Evolutionary conservation across 495 filamentous ascomycete species (phyloP).

Genomic region (Podospora tetraspora): DNA sequence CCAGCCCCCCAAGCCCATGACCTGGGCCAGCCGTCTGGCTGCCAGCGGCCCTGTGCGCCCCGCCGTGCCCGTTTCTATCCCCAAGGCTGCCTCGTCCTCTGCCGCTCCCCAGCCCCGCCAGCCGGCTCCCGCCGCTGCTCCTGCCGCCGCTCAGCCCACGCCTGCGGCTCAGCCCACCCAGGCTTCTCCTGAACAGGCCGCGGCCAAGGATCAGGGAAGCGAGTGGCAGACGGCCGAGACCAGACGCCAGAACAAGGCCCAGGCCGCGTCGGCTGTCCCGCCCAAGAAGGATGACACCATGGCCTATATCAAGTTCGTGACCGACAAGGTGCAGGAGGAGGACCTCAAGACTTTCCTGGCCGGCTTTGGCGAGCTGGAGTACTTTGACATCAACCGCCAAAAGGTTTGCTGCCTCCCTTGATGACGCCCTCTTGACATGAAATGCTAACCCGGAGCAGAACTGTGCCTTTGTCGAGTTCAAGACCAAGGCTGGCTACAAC

Average conservation of each 20-base stretch:
- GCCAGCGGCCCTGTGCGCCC: slow-evolving; percentile 40
- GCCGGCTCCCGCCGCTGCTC: slow-evolving; percentile 24
- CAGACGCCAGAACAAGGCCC: slow-evolving; percentile 68
- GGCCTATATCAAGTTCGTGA: slow-evolving; percentile 92
- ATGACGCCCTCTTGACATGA: neutral
- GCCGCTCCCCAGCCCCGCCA: slow-evolving; percentile 30
- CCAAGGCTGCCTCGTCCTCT: slow-evolving; percentile 42
- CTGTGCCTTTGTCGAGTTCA: slow-evolving; percentile 94
- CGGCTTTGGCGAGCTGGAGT: slow-evolving; percentile 71
- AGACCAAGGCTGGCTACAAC: slow-evolving; percentile 67
- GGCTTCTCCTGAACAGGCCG: slow-evolving; percentile 24
- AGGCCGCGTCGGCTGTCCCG: slow-evolving; percentile 44
- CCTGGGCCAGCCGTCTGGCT: slow-evolving; percentile 78
- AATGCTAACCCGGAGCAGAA: slow-evolving; percentile 54
- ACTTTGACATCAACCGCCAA: slow-evolving; percentile 80
- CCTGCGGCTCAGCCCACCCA: slow-evolving; percentile 29
- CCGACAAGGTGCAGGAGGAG: slow-evolving; percentile 68
- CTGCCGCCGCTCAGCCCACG: slow-evolving; percentile 31
- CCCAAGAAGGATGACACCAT: slow-evolving; percentile 62
- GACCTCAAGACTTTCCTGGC: slow-evolving; percentile 60
- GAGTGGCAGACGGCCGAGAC: slow-evolving; percentile 83
- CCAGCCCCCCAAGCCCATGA: slow-evolving; percentile 60
- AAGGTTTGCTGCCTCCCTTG: slow-evolving; percentile 59
- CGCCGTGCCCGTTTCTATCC: slow-evolving; percentile 32
- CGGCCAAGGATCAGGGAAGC: slow-evolving; percentile 45